A percentile compares a stretch with the other conserved stretches of the same genome.
Conservation (phyloP, 1,284 basidiomycete genomes). For the Pisolithus thermaeus region DNA sequence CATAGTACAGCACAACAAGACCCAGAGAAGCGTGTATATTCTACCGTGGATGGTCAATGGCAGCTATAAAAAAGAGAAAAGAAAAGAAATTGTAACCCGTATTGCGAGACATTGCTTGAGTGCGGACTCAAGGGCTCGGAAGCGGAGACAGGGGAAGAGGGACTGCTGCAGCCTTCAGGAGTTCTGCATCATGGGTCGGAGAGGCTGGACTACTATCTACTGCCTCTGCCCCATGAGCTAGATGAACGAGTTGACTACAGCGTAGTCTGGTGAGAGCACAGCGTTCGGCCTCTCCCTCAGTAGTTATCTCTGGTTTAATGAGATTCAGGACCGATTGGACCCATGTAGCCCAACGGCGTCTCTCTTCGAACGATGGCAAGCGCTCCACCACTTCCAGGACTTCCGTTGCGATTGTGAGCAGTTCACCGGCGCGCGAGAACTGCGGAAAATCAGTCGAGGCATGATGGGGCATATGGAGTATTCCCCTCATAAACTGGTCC, state of each 20-base stretch:
- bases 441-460: conserved; percentile 19
- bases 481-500: conserved; percentile 62
- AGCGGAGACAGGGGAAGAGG: too few species aligned
- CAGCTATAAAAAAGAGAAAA: too few species aligned
- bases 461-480: conserved; percentile 64
- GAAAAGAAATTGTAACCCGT: too few species aligned
- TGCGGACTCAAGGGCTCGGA: too few species aligned
- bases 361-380: conserved; percentile 36
- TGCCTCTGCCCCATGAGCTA: not conserved
- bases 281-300: not conserved
- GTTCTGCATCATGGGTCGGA: too few species aligned
- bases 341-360: conserved; percentile 53
- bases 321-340: conserved; percentile 55
- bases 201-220: not conserved
- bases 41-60: too few species aligned
- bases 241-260: not conserved
- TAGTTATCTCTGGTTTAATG: conserved; percentile 34
- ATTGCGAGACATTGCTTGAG: too few species aligned
- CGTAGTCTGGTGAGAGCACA: not conserved
- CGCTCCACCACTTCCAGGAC: conserved; percentile 57
- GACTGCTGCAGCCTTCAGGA: too few species aligned
- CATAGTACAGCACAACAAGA: too few species aligned
- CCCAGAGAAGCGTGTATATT: too few species aligned
- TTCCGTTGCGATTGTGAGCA: conserved; percentile 55
- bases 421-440: conserved; percentile 41